These are phyloP conservation scores for Asterochloris sp. DNA, from an alignment of 139 green algal genomes.

Conservation along the genomic window DNA sequence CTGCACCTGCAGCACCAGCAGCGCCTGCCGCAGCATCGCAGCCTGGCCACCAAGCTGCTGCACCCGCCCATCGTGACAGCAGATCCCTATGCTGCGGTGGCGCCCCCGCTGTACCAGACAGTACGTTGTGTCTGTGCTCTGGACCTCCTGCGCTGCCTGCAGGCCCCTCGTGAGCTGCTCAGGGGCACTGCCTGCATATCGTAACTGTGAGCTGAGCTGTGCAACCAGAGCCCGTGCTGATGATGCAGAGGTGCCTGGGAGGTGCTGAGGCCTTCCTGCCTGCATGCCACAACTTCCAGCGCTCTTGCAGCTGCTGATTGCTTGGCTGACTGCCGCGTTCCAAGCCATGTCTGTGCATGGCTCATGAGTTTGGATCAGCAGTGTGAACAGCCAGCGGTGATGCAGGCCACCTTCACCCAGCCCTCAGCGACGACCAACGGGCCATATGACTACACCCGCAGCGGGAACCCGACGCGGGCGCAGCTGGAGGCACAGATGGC, in stretches of 20 bases:
- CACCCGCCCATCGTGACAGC: constrained; percentile 31
- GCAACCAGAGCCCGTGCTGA: no score
- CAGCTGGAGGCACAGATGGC: constrained; percentile 77
- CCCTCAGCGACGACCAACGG: constrained; percentile 44
- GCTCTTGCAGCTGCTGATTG: no score
- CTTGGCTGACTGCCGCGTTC: no score
- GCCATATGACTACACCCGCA: constrained; percentile 96
- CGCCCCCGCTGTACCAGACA: constrained; percentile 94
- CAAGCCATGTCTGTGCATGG: no score
- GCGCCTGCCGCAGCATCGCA: not conserved
- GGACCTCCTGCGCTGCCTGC: constrained; percentile 75
- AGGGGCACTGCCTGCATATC: no score
- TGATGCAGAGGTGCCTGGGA: no score
- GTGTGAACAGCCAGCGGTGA: no score
- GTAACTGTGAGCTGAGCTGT: no score
- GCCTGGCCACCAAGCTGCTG: constrained; percentile 41
- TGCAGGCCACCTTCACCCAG: constrained; percentile 6
- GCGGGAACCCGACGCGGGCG: constrained; percentile 91
- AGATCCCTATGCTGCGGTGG: constrained; percentile 81
- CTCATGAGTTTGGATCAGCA: no score
- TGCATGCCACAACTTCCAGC: no score
- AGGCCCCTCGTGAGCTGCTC: not conserved
- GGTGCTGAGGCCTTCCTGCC: no score
- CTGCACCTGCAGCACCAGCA: constrained; percentile 1
- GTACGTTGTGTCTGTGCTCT: no score